Percentiles rank a stretch among this genome's conserved stretches.
Evolutionary conservation across 2,329 filamentous ascomycete species (phyloP).

Genomic region (Sodiomyces alkalinus): DNA sequence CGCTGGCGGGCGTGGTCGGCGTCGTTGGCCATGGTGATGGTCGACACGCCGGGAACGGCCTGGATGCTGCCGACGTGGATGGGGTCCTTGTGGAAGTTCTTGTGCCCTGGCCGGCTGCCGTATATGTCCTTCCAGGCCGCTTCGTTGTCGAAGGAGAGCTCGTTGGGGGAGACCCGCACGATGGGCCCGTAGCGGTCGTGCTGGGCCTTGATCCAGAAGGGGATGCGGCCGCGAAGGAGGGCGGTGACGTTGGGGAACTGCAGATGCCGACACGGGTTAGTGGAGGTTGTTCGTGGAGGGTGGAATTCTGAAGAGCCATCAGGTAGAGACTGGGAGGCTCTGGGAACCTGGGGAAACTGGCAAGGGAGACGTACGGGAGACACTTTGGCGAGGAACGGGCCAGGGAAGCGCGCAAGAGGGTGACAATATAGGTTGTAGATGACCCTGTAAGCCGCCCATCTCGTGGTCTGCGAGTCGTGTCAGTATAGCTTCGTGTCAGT

Average conservation of each 20-base stretch:
- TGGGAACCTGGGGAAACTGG: too few species aligned
- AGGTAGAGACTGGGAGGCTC: too few species aligned
- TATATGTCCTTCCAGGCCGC: conserved; percentile 7
- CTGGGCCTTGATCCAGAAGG: conserved; percentile 11
- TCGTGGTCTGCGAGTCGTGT: neutral
- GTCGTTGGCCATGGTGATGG: conserved; percentile 5
- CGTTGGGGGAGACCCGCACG: conserved; percentile 7
- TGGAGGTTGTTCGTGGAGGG: neutral
- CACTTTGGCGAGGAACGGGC: neutral
- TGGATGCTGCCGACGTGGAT: conserved; percentile 14
- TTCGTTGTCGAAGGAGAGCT: conserved; percentile 6
- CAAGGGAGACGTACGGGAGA: conserved; percentile 1
- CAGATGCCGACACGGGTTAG: too few species aligned
- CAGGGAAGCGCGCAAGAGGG: conserved; percentile 3
- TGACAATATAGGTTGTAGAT: conserved; percentile 5
- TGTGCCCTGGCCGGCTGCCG: conserved; percentile 7
- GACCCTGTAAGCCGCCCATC: neutral
- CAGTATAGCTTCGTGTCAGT: too few species aligned
- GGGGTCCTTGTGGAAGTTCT: conserved; percentile 15
- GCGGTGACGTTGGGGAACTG: conserved; percentile 8
- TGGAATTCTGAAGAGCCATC: too few species aligned
- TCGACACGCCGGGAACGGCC: conserved; percentile 3
- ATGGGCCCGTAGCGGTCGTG: conserved; percentile 11
- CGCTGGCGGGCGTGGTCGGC: conserved; percentile 5
- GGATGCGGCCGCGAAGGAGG: conserved; percentile 10